phyloP scores from a whole-genome alignment of 345 rosid genomes.

The Syzygium jambos region DNA sequence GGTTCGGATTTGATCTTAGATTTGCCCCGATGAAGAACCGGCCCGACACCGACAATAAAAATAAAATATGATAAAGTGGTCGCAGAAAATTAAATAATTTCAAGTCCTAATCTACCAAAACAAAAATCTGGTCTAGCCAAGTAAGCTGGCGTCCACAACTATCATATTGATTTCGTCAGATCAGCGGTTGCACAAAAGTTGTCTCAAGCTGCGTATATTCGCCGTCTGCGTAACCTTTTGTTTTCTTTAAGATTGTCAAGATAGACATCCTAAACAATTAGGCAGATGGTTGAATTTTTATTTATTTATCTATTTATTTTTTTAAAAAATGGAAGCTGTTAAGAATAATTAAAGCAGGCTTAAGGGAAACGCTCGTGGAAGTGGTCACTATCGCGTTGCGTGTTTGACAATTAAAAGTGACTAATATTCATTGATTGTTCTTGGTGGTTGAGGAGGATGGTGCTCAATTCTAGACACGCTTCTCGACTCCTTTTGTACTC shows the following conservation, averaged over 20 bases:
- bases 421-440: neutral
- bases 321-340: neutral
- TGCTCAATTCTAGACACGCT: neutral
- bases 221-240: neutral
- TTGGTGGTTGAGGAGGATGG: neutral
- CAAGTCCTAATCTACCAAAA: neutral
- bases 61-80: neutral
- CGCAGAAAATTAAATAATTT: neutral
- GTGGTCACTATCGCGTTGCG: neutral
- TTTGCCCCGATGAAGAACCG: neutral
- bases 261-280: neutral
- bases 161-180: neutral
- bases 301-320: neutral
- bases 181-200: neutral
- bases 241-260: neutral
- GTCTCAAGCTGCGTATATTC: neutral
- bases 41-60: neutral
- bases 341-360: neutral
- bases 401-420: neutral
- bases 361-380: neutral
- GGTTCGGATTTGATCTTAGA: neutral
- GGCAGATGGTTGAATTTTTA: neutral
- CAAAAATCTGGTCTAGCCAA: neutral
- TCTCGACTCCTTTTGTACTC: neutral
- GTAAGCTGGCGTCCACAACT: neutral